A percentile compares a stretch with the other conserved stretches of the same genome.
Evolutionary conservation across 164 flowering plant species (phyloP).

Genomic region (Brasenia schreberi): DNA sequence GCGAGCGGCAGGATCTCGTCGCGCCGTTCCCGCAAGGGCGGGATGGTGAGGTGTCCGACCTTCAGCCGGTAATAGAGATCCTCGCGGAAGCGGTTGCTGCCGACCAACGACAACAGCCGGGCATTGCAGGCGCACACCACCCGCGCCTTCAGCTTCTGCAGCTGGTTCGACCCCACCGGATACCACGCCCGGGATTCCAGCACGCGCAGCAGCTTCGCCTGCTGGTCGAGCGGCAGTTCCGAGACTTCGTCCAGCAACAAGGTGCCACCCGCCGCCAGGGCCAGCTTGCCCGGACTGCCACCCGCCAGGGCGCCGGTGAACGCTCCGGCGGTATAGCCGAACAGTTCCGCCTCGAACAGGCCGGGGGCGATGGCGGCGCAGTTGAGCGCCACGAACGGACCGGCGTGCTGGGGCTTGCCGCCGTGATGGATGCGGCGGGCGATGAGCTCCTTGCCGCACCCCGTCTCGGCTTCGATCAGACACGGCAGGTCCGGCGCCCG

Average conservation of each 20-base stretch:
- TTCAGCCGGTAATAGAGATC: neutral
- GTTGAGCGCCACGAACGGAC: neutral
- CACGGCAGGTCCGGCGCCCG: neutral
- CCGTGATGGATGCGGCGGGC: neutral
- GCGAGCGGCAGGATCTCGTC: neutral
- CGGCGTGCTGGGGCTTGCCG: neutral
- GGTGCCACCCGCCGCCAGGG: neutral
- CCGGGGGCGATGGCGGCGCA: neutral
- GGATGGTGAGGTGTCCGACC: neutral
- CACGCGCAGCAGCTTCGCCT: constrained; percentile 1
- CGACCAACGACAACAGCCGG: neutral
- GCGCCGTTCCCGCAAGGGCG: neutral
- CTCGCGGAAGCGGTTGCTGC: neutral
- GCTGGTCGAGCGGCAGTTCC: neutral
- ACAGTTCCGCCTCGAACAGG: neutral
- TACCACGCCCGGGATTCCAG: neutral
- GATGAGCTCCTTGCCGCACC: neutral
- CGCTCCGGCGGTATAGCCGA: neutral
- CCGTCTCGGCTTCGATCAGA: neutral
- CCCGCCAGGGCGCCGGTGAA: neutral
- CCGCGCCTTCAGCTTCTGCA: neutral
- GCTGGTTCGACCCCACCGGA: neutral
- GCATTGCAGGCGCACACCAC: neutral
- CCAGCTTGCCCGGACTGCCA: neutral
- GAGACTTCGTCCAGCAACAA: too few species aligned